Evolutionary conservation across 2,329 filamentous ascomycete genomes (phyloP).

Genomic region (Penicillium sp.): DNA sequence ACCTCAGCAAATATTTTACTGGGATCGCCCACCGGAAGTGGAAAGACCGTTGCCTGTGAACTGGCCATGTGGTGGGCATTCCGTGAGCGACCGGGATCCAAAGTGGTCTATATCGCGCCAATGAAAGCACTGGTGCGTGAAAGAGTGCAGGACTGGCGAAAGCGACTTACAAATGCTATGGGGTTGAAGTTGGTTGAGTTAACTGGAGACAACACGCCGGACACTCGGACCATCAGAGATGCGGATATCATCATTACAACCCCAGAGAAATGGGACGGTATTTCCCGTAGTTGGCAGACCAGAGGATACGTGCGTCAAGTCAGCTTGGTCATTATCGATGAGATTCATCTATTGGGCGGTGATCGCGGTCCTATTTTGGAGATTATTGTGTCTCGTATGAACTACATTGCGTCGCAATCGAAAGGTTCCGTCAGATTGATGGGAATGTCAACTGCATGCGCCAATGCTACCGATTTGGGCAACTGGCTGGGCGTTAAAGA

Average conservation of each 20-base stretch:
- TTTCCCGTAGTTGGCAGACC: conserved; percentile 97
- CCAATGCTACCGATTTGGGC: conserved; percentile 86
- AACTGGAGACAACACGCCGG: conserved; percentile 96
- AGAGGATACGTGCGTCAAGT: conserved; percentile 94
- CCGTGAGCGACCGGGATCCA: conserved; percentile 86
- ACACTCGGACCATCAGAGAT: conserved; percentile 90
- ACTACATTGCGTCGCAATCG: conserved; percentile 94
- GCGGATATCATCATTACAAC: conserved; percentile 98
- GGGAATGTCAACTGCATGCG: conserved; percentile 99
- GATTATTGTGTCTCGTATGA: conserved; percentile 92
- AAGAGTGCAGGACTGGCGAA: conserved; percentile 90
- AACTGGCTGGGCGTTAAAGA: conserved; percentile 98
- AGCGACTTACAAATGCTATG: conserved; percentile 74
- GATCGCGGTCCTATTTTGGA: conserved; percentile 96
- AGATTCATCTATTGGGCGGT: conserved; percentile 94
- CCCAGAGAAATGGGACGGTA: conserved; percentile 99
- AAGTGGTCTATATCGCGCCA: conserved; percentile 97
- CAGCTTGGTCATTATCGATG: conserved; percentile 94
- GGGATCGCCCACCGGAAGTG: conserved; percentile 93
- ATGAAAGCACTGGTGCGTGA: conserved; percentile 99
- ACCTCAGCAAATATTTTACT: conserved; percentile 87
- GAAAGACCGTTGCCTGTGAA: conserved; percentile 94
- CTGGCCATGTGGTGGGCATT: conserved; percentile 99
- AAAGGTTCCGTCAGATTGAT: conserved; percentile 83
- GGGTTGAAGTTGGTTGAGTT: conserved; percentile 89